Percentiles rank a stretch among this genome's conserved stretches.
Conservation (phyloP, 2,329 filamentous ascomycete genomes). For the Neurospora sp. region DNA sequence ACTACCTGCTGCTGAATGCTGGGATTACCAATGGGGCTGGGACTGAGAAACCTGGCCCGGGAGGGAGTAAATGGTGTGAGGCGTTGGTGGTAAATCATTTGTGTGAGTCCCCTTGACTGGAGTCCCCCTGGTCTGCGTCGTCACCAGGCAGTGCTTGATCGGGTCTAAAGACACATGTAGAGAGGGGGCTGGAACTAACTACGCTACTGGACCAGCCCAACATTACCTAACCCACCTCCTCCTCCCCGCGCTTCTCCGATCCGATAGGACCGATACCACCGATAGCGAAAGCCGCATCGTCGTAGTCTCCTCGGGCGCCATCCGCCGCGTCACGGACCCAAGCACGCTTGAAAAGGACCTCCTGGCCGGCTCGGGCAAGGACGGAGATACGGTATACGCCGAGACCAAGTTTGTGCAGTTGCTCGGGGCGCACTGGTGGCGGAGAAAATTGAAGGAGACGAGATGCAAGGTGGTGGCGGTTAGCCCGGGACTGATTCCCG, state of each 20-base stretch:
- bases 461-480: conserved; percentile 38
- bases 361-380: conserved; percentile 27
- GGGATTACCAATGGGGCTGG: conserved; percentile 27
- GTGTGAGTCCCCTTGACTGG: conserved; percentile 24
- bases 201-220: conserved; percentile 29
- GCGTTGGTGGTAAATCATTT: conserved; percentile 42
- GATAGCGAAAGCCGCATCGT: conserved; percentile 27
- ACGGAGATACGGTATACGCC: conserved; percentile 25
- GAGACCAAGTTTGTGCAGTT: conserved; percentile 42
- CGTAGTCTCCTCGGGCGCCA: conserved; percentile 40
- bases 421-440: conserved; percentile 46
- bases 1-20: conserved; percentile 42
- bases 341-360: conserved; percentile 32
- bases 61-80: conserved; percentile 41
- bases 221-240: conserved; percentile 43
- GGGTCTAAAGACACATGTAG: too few species aligned
- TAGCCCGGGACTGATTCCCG: conserved; percentile 42
- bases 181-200: not conserved
- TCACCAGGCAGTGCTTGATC: too few species aligned
- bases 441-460: conserved; percentile 35
- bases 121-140: too few species aligned
- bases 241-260: not conserved
- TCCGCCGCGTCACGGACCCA: conserved; percentile 30
- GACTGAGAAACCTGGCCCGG: conserved; percentile 23
- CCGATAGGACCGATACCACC: not conserved